Percentiles rank a stretch among this genome's conserved stretches.
These are phyloP conservation scores for Colletotrichum tropicale DNA, from an alignment of 2,329 filamentous ascomycete species.

Conservation along the genomic window DNA sequence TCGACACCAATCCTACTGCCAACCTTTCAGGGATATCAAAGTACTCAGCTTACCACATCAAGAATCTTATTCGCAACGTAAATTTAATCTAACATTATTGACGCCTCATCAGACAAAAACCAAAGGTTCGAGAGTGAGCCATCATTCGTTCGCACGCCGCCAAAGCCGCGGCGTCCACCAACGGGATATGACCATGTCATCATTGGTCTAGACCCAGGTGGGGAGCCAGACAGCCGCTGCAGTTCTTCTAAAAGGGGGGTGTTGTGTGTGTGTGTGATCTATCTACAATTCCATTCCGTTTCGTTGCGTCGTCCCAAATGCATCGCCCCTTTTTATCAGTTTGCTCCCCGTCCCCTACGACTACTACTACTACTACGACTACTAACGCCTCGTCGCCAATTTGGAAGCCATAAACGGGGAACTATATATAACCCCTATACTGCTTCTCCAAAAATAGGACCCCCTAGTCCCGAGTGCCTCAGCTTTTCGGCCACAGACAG, in stretches of 20 bases:
- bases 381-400: not conserved
- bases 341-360: not conserved
- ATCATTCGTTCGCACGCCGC: not conserved
- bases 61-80: not conserved
- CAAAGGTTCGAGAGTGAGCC: not conserved
- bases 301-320: not conserved
- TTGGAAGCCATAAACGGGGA: not conserved
- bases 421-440: not conserved
- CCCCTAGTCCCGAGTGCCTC: not conserved
- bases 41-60: not conserved
- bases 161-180: not conserved
- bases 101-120: not conserved
- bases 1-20: not conserved
- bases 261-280: not conserved
- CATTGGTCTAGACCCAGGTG: not conserved
- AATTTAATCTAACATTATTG: not conserved
- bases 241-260: not conserved
- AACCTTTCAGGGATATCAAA: rapidly evolving
- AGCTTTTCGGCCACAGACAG: not conserved
- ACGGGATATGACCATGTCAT: not conserved
- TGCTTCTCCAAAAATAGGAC: not conserved
- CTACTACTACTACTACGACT: not conserved
- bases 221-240: not conserved
- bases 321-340: not conserved
- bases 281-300: not conserved